Base-by-base conservation (phyloP, 495 filamentous ascomycete species). In the Lindgomyces ingoldianus region DNA sequence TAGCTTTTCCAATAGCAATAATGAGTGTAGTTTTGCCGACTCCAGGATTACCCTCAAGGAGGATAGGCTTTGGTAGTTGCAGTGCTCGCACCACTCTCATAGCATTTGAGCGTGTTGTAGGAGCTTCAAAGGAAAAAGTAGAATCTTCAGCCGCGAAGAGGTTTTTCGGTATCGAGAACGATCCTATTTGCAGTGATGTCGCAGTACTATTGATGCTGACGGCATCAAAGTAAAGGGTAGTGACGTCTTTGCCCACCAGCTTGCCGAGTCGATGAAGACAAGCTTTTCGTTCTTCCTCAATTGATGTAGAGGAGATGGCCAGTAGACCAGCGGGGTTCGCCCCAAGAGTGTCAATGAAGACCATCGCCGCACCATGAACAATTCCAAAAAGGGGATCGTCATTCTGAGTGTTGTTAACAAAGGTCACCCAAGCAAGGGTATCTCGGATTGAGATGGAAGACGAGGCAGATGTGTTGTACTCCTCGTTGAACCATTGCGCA, bases 1-100 rank as follows among this genome's bases (percentile, higher is more conserved):
- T 84, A 25, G 89, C 85, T 64, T 81, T 81, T 1, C 94, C 90
- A 51, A 98, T 81, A 4, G 92, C 93, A 19, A 87, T 87, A 3
- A 99, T 82, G 8, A 99, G 83, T 16, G 91, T 95, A 0, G 95
- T 99, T 77, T 99, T 99, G 48, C 95, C 95, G 46, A 99, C 95
- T 67, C 95, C 95, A 21, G 95, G 95, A 67, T 88, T 96, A 33
- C 95, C 95, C 77, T 99, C 95, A 24, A 99, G 80, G 21, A 99
- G 80, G 54, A 98, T 92, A 25, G 95, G 92, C 68, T 96, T 97
- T 22, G 84, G 81, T 1, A 94, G 82, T 70, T 95, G 91, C 52
- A 98, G 79, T n/a, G 94, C 95, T 56, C 95, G 84, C 50, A 92
- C 81, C 26, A 99, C 88, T 73, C 93, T 82, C 82, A 98, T 92